phyloP scores from a whole-genome alignment of 495 filamentous ascomycete species.

The Ascodesmis nigricans region DNA sequence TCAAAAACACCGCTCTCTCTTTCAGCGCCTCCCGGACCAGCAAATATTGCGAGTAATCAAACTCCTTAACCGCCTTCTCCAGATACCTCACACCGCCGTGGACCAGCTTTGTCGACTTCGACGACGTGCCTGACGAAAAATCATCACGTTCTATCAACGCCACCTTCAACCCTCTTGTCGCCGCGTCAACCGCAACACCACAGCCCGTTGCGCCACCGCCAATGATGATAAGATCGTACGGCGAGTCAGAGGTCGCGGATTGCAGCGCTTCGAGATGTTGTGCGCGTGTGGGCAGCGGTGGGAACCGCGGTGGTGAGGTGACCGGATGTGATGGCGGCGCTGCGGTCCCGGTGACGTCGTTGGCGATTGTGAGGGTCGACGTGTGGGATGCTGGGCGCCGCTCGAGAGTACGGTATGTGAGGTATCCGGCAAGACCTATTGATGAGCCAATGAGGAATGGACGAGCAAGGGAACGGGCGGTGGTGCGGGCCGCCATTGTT shows the following conservation, averaged over 20 bases:
- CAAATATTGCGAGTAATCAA: conserved; percentile 88
- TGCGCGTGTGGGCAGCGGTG: conserved; percentile 35
- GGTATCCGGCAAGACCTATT: conserved; percentile 11
- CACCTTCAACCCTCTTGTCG: conserved; percentile 76
- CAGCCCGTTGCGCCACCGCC: conserved; percentile 83
- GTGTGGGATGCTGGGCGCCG: conserved; percentile 9
- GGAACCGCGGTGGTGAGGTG: conserved; percentile 46
- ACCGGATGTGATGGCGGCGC: neutral
- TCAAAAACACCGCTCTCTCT: conserved; percentile 86
- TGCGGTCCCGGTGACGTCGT: conserved; percentile 2
- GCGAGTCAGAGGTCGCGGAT: conserved; percentile 21
- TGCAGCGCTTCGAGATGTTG: conserved; percentile 28
- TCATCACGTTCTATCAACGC: conserved; percentile 90
- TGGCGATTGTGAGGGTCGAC: conserved; percentile 5
- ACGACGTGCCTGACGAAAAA: conserved; percentile 81
- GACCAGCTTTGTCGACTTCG: conserved; percentile 92
- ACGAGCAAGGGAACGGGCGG: conserved; percentile 14
- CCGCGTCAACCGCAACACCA: conserved; percentile 85
- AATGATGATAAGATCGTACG: conserved; percentile 78
- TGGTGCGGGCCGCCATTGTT: conserved; percentile 17
- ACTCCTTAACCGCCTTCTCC: conserved; percentile 89
- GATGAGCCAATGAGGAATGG: conserved; percentile 14
- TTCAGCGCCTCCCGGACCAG: conserved; percentile 87
- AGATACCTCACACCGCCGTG: conserved; percentile 92
- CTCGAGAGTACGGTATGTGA: conserved; percentile 14